Base-by-base conservation (phyloP, 2,329 filamentous ascomycete species). In the Hypoxylon sp. region DNA sequence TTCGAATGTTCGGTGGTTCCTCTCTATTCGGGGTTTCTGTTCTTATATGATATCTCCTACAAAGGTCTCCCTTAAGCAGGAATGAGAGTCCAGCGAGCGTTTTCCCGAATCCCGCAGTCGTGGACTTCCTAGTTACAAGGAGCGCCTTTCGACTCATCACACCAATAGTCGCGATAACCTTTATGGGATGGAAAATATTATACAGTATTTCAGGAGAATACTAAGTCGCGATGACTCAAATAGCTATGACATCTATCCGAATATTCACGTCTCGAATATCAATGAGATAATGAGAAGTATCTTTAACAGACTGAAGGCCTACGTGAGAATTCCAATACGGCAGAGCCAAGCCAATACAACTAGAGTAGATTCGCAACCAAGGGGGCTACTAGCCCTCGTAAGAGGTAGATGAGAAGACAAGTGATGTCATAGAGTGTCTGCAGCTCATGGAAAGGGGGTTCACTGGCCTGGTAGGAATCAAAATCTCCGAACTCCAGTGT, bases 401-500 rank as follows among this genome's bases (percentile, higher is more conserved):
- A 50, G 21, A 50, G 21, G 1, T 50, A 44, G 52, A 17, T 58
- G 17, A 3, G 17, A 44, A 44, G n/a, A 21, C n/a, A 7, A 44
- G 7, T 21, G 15, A 44, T 21, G 39, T 44, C n/a, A 44, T 11
- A 2, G 17, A n/a, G 7, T 21, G 44, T 27, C 46, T n/a, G 13
- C 10, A 21, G n/a, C 24, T 42, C 19, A 37, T 27, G 11, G 35
- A 7, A 35, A 44, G 42, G 17, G 21, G 29, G 21, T 44, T 35
- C 8, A 13, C 13, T 39, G 3, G 15, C 35, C 27, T 56, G 42
- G 39, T 44, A 31, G 15, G 50, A 8, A n/a, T 13, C 39, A 17
- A 54, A 58, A 54, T 67, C 24, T 63, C 64, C 64, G 54, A 59
- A 67, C 58, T 59, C 59, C 59, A 62, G n/a, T n/a, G 13, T 39